phyloP scores from a whole-genome alignment of 164 flowering plant genomes.

The Aristolochia californica region DNA sequence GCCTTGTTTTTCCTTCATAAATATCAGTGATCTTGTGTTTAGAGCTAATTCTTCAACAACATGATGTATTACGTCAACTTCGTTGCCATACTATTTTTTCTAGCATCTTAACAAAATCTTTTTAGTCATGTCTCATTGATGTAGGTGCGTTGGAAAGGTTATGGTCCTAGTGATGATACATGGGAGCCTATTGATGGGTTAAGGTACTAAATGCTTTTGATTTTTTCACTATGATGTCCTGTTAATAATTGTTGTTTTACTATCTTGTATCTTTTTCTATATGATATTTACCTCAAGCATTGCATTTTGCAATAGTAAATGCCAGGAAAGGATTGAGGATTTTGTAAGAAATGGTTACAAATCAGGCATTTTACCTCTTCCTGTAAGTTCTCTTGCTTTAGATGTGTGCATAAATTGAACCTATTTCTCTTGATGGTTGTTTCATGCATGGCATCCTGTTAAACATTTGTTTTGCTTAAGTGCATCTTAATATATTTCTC shows the following conservation, averaged over 20 bases:
- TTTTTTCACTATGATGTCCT: background rate
- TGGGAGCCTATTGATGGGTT: slow-evolving; percentile 64
- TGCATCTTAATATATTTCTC: background rate
- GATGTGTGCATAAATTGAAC: no score
- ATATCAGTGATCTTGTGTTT: no score
- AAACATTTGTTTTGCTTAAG: background rate
- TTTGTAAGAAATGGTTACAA: slow-evolving; percentile 46
- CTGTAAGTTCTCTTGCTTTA: slow-evolving; percentile 32
- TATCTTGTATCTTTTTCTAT: background rate
- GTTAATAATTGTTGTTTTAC: background rate
- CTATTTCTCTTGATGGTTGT: no score
- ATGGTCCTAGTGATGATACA: slow-evolving; percentile 39
- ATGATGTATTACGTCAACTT: background rate
- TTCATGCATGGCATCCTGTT: background rate
- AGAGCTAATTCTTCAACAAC: no score
- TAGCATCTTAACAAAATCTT: no score
- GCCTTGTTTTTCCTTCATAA: no score
- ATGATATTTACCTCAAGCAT: background rate
- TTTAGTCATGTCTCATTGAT: background rate
- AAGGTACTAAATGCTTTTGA: slow-evolving; percentile 19
- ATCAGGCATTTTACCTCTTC: slow-evolving; percentile 46
- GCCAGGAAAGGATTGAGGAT: slow-evolving; percentile 30
- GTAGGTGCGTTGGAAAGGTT: slow-evolving; percentile 67
- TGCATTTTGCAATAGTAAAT: slow-evolving; percentile 26
- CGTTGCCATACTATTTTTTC: background rate